A percentile compares a stretch with the other conserved stretches of the same genome.
Conservation (phyloP, 1,139 yeast species). For the Suhomyces taliae region DNA sequence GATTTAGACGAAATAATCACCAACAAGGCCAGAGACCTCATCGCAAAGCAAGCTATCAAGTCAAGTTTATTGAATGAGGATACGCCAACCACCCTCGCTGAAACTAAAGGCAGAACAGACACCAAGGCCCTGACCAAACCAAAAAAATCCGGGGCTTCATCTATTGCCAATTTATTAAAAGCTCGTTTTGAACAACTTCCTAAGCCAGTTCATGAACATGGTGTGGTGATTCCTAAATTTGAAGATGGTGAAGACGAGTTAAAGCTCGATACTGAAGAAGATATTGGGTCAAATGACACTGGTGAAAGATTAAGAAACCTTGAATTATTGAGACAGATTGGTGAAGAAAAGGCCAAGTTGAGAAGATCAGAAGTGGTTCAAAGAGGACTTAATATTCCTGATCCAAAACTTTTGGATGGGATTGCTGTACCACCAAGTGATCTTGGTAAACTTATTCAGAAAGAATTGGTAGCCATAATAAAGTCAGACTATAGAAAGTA, state of each 20-base stretch:
- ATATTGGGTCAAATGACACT: conserved; percentile 14
- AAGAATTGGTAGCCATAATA: conserved; percentile 40
- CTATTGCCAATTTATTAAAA: conserved; percentile 12
- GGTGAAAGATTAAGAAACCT: conserved; percentile 26
- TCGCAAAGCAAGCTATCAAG: conserved; percentile 14
- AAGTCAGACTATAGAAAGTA: conserved; percentile 49
- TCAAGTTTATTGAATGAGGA: conserved; percentile 18
- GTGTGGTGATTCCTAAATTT: conserved; percentile 28
- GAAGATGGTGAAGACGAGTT: conserved; percentile 23
- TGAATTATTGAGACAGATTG: conserved; percentile 27
- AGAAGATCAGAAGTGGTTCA: conserved; percentile 54
- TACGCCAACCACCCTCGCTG: conserved; percentile 1
- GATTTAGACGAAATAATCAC: conserved; percentile 7
- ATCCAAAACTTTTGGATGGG: conserved; percentile 20
- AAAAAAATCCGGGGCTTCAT: conserved; percentile 13
- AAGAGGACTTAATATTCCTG: conserved; percentile 51
- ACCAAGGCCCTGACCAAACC: conserved; percentile 11
- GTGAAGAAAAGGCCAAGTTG: conserved; percentile 28
- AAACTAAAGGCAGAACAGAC: conserved; percentile 17
- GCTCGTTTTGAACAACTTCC: conserved; percentile 28
- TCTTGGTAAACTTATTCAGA: conserved; percentile 24
- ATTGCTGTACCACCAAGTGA: conserved; percentile 15
- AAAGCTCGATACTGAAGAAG: conserved; percentile 13
- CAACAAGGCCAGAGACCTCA: conserved; percentile 18
- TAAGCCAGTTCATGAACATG: conserved; percentile 24